Evolutionary conservation across 441 rosid species (phyloP).

Genomic region (Mallotus repandus): DNA sequence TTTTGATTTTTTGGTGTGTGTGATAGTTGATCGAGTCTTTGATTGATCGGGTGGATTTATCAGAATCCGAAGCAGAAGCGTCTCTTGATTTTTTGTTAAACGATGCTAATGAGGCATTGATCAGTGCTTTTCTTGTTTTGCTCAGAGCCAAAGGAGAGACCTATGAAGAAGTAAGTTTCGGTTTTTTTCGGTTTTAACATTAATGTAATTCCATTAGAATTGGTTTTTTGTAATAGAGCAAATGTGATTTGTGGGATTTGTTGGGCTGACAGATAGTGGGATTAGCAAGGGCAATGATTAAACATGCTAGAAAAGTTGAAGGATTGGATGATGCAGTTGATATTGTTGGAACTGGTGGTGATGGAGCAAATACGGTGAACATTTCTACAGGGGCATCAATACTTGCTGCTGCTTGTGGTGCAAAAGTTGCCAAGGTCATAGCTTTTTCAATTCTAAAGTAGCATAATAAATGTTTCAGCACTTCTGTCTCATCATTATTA

Average conservation of each 20-base stretch:
- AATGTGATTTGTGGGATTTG: neutral
- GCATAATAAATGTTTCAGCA: neutral
- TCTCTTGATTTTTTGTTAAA: constrained; percentile 60
- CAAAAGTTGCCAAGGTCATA: constrained; percentile 85
- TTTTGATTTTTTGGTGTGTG: neutral
- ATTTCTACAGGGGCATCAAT: constrained; percentile 93
- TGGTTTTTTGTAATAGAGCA: neutral
- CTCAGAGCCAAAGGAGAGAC: constrained; percentile 97
- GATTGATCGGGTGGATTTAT: constrained; percentile 63
- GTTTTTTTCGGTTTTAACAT: neutral
- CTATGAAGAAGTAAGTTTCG: constrained; percentile 63
- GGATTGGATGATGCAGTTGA: constrained; percentile 75
- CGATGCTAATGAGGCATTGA: constrained; percentile 59
- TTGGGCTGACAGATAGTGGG: constrained; percentile 60
- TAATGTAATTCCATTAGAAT: neutral
- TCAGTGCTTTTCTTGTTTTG: constrained; percentile 85
- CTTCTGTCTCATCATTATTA: neutral
- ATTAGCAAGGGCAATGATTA: constrained; percentile 83
- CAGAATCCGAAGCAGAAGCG: constrained; percentile 76
- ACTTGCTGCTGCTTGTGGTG: constrained; percentile 94
- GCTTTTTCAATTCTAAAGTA: neutral
- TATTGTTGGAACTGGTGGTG: constrained; percentile 95
- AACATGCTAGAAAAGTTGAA: constrained; percentile 70
- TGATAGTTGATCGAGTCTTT: constrained; percentile 72
- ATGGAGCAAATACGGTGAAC: constrained; percentile 93